Base-by-base conservation (phyloP, 148 eudicot genomes). In the Linanthus parryae region DNA sequence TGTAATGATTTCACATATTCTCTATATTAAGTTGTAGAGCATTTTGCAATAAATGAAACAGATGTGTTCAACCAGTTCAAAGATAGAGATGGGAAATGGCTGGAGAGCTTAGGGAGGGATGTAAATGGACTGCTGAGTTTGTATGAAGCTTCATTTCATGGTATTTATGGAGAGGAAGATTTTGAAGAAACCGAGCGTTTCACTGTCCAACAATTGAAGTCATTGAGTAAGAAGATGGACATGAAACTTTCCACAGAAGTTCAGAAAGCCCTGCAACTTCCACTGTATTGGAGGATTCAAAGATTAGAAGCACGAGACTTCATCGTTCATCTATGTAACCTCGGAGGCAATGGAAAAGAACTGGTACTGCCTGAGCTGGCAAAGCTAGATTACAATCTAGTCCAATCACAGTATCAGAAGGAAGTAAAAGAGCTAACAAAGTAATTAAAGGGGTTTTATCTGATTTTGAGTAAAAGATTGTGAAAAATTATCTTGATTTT, bases 371-470 rank as follows among this genome's bases (percentile, higher is more conserved):
- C n/a, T n/a, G n/a, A n/a, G n/a, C n/a, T n/a, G n/a, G n/a, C n/a
- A n/a, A n/a, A n/a, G n/a, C n/a, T 56, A 20, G 59, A 56, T 56
- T 56, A 56, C 39, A 56, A 56, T 31, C 39, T 42, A n/a, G 59
- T 56, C 48, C 59, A 56, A 29, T 56, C n/a, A n/a, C n/a, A n/a
- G n/a, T n/a, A n/a, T n/a, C n/a, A n/a, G n/a, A n/a, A n/a, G n/a
- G n/a, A n/a, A n/a, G n/a, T n/a, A n/a, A n/a, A n/a, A n/a, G n/a
- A n/a, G n/a, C n/a, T n/a, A n/a, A n/a, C n/a, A n/a, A 48, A 7
- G n/a, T n/a, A n/a, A n/a, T n/a, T n/a, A n/a, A n/a, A n/a, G n/a
- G n/a, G n/a, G n/a, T 48, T 56, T 7, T 28, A 56, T 15, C 59
- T 41, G 49, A 14, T n/a, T 27, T 27, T 48, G 43, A 56, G 18